Base-by-base conservation (phyloP, 257 asterid genomes). In the Ilex asprella region DNA sequence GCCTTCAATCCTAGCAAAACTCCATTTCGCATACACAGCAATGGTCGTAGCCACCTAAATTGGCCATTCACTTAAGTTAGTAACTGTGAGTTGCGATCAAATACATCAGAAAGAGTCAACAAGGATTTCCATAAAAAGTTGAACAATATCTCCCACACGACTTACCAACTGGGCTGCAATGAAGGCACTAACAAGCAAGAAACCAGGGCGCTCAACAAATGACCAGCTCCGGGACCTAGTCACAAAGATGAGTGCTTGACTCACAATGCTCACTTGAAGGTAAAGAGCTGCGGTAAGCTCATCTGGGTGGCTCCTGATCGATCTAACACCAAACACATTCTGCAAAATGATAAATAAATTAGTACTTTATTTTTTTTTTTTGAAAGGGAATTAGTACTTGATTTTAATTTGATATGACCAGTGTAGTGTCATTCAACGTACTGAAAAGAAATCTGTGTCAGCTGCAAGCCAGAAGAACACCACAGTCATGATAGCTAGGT, bases 221-320 rank as follows among this genome's bases (percentile, higher is more conserved):
- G 96, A 88, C 86, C 88, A 88, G 78, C 94, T 82, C 58, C 88
- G 59, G 13, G 95, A 83, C 71, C 96, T 75, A 1, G 96, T 88
- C 58, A 88, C 95, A 0, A 88, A 88, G 72, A 88, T 88, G 58
- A 88, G 89, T 0, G 96, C 96, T 63, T 88, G 96, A 55, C 96
- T 88, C 53, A 88, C 77, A n/a, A 78, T 80, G 72, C 95, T 88
- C 65, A 88, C 92, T 85, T 88, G 96, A 58, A 88, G 79, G 76
- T 88, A 88, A 16, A 88, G 61, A 9, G 95, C 96, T 13, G 96
- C 87, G 7, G 91, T 85, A 7, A 88, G 85, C 74, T 82, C 84
- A 39, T 75, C 72, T 2, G 21, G 44, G 0, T 56, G 67, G 30
- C 16, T 61, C 64, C 80, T 72, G 57, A 84, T 67, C 14, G 91